Percentiles rank a stretch among this genome's conserved stretches.
phyloP scores from a whole-genome alignment of 1,284 basidiomycete genomes.

The Cryptococcus sp. region DNA sequence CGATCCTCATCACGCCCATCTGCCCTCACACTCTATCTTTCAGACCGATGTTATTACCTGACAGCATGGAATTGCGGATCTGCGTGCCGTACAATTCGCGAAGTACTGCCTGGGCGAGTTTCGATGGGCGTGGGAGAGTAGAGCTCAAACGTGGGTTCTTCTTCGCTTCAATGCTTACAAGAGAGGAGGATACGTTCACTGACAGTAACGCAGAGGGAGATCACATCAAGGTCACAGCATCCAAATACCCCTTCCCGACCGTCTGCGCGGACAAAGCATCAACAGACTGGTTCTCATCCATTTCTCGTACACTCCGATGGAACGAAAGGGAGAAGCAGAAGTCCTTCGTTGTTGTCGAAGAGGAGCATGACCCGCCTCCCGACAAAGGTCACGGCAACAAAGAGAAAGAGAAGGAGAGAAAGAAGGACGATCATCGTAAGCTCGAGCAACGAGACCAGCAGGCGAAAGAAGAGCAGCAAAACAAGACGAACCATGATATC shows the following conservation, averaged over 20 bases:
- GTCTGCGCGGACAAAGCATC: constrained; percentile 97
- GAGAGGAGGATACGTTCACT: neutral
- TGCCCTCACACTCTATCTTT: constrained; percentile 99
- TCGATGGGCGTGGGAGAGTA: constrained; percentile 94
- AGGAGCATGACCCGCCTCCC: constrained; percentile 61
- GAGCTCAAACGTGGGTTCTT: constrained; percentile 81
- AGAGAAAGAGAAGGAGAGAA: constrained; percentile 8
- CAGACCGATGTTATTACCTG: constrained; percentile 96
- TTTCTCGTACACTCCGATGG: constrained; percentile 94
- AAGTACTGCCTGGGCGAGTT: constrained; percentile 98
- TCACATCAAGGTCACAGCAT: constrained; percentile 98
- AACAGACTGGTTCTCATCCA: constrained; percentile 97
- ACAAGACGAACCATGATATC: constrained; percentile 56
- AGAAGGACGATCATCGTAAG: constrained; percentile 41
- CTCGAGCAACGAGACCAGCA: constrained; percentile 27
- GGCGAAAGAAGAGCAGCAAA: constrained; percentile 52
- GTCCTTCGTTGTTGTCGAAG: constrained; percentile 96
- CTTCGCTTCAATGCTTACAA: constrained; percentile 2
- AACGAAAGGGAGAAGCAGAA: constrained; percentile 97
- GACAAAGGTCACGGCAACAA: constrained; percentile 36
- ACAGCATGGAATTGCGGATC: constrained; percentile 97
- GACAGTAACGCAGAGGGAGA: constrained; percentile 76
- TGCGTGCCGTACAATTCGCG: constrained; percentile 98
- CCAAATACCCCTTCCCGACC: constrained; percentile 97
- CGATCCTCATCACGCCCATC: constrained; percentile 94